Evolutionary conservation across 108 stramenopile species (phyloP), one percentile per base, ranked within the genome.

Genomic region (Parietichytrium sp.): DNA sequence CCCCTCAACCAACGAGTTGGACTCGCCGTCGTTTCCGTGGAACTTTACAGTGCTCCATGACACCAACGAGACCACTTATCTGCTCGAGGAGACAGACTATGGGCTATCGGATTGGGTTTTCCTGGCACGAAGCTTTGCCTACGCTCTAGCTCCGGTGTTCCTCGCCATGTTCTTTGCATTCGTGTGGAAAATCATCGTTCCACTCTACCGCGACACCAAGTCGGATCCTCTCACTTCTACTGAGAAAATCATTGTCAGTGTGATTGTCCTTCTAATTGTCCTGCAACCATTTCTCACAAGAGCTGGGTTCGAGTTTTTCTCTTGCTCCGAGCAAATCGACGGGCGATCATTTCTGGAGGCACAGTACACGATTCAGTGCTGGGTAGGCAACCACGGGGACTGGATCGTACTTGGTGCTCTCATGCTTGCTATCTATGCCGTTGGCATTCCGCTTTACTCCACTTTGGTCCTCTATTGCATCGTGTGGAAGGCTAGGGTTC

Each of bases 341-440:
- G 61, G 61, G 10, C 33, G 61, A 1, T 72, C 61, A 0, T 72
- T 72, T 45, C 61, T 72, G 38, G 61, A 72, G 61, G 61, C 61
- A 3, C 61, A 72, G 42, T 72, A 45, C 42, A 72, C 61, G 38
- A 27, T 72, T 20, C 61, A 72, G 20, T 72, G 61, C 61, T 72
- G 61, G 61, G 61, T 72, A 0, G 61, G 61, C 10, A 6, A 23
- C n/a, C 61, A 72, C 20, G 38, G 42, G 6, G 20, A 72, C 38
- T 72, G 61, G 61, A 45, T 72, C 3, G 61, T 25, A 42, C 61
- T 72, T 7, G 61, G 61, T 72, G 18, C 61, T 33, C 61, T 72
- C 42, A 72, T 72, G 61, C 61, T 72, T 1, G 20, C 61, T 6
- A 23, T 72, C 20, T 72, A 72, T 25, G 61, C 61, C 1, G 33